These are phyloP conservation scores for Epicoccum sorghinum DNA, from an alignment of 2,329 filamentous ascomycete genomes.

Conservation along the genomic window DNA sequence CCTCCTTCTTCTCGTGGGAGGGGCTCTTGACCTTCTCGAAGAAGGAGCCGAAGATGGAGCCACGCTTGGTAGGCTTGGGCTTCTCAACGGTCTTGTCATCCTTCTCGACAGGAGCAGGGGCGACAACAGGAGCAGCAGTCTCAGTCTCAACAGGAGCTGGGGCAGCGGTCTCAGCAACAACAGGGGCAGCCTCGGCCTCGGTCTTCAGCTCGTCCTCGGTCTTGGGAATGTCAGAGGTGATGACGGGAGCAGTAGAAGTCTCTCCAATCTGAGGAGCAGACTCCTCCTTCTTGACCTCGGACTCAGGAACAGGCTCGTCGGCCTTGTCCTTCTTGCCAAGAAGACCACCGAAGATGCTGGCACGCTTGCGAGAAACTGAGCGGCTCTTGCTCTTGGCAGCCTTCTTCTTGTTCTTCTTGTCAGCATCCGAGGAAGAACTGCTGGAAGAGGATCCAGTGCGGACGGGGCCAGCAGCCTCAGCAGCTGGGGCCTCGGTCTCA, in stretches of 20 bases:
- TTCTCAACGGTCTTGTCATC: constrained; percentile 49
- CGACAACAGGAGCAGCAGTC: constrained; percentile 17
- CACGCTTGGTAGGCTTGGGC: constrained; percentile 77
- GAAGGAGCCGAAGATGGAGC: constrained; percentile 80
- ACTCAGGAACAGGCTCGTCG: constrained; percentile 46
- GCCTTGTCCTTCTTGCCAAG: constrained; percentile 65
- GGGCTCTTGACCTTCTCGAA: constrained; percentile 64
- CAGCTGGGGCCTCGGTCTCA: constrained; percentile 37
- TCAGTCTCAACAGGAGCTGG: constrained; percentile 48
- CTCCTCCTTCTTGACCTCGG: constrained; percentile 52
- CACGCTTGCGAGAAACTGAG: constrained; percentile 64
- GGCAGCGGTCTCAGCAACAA: constrained; percentile 49
- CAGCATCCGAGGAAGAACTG: constrained; percentile 53
- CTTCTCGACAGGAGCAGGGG: constrained; percentile 31
- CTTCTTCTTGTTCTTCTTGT: constrained; percentile 54
- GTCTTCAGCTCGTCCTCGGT: constrained; percentile 53
- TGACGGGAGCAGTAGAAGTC: constrained; percentile 44
- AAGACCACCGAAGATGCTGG: constrained; percentile 63
- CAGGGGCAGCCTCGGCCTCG: constrained; percentile 44
- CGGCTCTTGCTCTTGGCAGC: constrained; percentile 63
- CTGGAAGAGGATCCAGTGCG: constrained; percentile 49
- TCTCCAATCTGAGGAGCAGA: constrained; percentile 39
- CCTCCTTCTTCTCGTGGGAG: constrained; percentile 70
- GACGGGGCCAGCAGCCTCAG: constrained; percentile 34
- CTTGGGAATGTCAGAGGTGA: constrained; percentile 37